A percentile compares a stretch with the other conserved stretches of the same genome.
phyloP scores from a whole-genome alignment of 2,329 filamentous ascomycete species.

The Cytospora chrysosperma region DNA sequence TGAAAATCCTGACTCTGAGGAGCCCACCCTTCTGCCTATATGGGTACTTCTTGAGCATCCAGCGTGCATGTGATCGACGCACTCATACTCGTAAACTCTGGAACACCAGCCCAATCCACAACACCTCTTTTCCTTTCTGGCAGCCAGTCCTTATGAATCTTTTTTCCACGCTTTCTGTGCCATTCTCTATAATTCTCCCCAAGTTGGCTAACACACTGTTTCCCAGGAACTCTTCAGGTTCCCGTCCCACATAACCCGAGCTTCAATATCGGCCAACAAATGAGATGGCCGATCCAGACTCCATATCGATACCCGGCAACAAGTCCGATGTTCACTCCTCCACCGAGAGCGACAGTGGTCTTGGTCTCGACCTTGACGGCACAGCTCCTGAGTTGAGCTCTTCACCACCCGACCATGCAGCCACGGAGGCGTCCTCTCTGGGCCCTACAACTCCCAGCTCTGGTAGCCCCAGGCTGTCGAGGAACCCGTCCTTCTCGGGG shows the following conservation, averaged over 20 bases:
- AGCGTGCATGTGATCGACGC: constrained; percentile 10
- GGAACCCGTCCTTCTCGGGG: constrained; percentile 78
- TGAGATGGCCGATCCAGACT: constrained; percentile 45
- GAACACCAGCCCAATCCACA: not conserved
- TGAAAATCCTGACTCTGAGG: constrained; percentile 1
- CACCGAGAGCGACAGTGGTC: constrained; percentile 42
- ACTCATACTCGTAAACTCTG: not conserved
- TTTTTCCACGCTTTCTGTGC: not conserved
- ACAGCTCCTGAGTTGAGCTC: constrained; percentile 40
- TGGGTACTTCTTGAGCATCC: not conserved
- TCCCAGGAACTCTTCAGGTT: constrained; percentile 41
- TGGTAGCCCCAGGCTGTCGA: constrained; percentile 61
- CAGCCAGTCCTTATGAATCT: not conserved
- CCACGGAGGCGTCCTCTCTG: constrained; percentile 52
- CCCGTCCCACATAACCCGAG: constrained; percentile 39
- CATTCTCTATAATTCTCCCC: not conserved
- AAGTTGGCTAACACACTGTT: constrained; percentile 44
- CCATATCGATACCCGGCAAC: constrained; percentile 37
- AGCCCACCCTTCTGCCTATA: not conserved
- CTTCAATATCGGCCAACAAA: constrained; percentile 37
- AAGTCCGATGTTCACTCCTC: constrained; percentile 38
- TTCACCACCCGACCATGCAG: constrained; percentile 44
- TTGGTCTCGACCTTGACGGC: constrained; percentile 41
- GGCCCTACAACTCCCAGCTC: constrained; percentile 41
- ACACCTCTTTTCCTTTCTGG: not conserved